Base-by-base conservation (phyloP, 139 green algal genomes). In the Spirogloea muscicola region DNA sequence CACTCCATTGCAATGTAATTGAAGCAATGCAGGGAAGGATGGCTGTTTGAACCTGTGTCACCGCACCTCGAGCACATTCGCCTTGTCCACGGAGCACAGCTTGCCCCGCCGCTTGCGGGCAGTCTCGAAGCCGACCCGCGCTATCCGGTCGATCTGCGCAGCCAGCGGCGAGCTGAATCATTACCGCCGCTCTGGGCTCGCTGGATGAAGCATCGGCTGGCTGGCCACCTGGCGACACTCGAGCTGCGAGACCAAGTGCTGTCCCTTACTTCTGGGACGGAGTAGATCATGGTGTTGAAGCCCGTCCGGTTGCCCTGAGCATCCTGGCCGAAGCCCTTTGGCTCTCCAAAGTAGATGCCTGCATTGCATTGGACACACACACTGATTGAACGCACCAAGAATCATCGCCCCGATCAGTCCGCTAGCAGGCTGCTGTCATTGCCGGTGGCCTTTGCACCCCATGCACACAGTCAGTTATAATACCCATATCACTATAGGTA, bases 281-380 rank as follows among this genome's bases (percentile, higher is more conserved):
- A 91, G 87, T 99, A 99, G 1, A 98, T 78, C 72, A 95, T 92
- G 7, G 94, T 98, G 89, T 98, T 98, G 91, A 88, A 98, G 3
- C 91, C 94, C 10, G 88, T 90, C 34, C 86, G 80, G 65, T 96
- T 79, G 73, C 94, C 94, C 58, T 93, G 88, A 0, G 88, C 85
- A 57, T 95, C 89, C 7, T 61, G 84, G 36, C 85, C 88, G 74
- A 96, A 96, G 37, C 91, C 91, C 74, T 92, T 88, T 34, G 94
- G 94, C 84, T 97, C 52, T 2, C 94, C 94, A 85, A 98, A 99
- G 88, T 99, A 99, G 82, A 99, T 98, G n/a, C 82, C 74, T 79
- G 59, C 66, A 27, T 68, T 63, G 52, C 52, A 63, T 63, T n/a
- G n/a, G n/a, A n/a, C n/a, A n/a, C n/a, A n/a, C n/a, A n/a, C n/a